Evolutionary conservation across 768 basidiomycete genomes (phyloP).

Genomic region (Sarcodon aspratus): DNA sequence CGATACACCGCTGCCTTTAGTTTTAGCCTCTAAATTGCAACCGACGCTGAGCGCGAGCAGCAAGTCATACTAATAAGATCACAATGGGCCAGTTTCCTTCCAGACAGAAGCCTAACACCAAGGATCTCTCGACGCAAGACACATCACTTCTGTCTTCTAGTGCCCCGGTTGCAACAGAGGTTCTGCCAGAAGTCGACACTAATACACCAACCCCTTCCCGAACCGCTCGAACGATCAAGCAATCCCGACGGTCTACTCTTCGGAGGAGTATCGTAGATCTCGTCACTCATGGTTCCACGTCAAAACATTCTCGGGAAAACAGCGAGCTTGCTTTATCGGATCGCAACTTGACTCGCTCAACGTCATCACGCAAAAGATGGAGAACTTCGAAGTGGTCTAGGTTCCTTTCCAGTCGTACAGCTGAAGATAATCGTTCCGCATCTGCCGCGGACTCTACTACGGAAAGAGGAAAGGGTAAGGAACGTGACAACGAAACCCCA

Average conservation of each 20-base stretch:
- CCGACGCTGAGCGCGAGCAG: no score
- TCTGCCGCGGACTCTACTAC: conserved; percentile 1
- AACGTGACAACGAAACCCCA: neutral
- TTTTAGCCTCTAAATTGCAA: no score
- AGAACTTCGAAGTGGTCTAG: conserved; percentile 18
- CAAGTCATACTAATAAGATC: no score
- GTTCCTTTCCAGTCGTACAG: conserved; percentile 8
- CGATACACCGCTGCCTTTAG: no score
- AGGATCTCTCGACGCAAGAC: no score
- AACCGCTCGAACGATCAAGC: conserved; percentile 2
- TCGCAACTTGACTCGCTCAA: neutral
- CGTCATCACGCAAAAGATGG: conserved; percentile 17
- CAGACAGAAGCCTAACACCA: no score
- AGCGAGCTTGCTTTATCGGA: conserved; percentile 1
- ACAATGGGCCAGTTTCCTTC: no score
- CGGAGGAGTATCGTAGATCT: conserved; percentile 12
- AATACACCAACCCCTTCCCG: no score
- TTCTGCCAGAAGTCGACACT: no score
- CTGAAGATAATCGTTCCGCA: conserved; percentile 9
- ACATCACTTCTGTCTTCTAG: no score
- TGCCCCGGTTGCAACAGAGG: no score
- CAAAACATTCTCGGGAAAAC: conserved; percentile 4
- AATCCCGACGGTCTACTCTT: conserved; percentile 9
- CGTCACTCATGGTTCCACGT: conserved; percentile 3
- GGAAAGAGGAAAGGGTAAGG: conserved; percentile 11